These are phyloP conservation scores for Aspergillus panamensis DNA, from an alignment of 495 filamentous ascomycete species.

Conservation along the genomic window DNA sequence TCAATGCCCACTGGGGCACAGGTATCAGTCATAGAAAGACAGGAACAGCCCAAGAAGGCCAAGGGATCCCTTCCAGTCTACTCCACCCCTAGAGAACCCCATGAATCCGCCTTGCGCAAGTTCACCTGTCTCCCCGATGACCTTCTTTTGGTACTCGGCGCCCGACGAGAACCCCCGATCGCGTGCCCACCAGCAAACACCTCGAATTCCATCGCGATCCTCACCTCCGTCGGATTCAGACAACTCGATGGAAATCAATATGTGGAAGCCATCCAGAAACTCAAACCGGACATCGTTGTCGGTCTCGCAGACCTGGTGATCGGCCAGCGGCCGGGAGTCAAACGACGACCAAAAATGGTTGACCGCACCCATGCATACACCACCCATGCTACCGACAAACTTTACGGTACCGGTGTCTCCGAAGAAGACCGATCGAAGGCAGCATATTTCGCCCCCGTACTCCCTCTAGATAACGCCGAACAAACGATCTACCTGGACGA, in stretches of 20 bases:
- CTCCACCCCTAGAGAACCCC: constrained; percentile 34
- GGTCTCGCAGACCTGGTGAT: constrained; percentile 72
- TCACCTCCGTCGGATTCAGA: constrained; percentile 80
- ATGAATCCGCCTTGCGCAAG: constrained; percentile 58
- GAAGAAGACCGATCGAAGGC: constrained; percentile 34
- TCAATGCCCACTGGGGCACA: constrained; percentile 33
- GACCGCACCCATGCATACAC: constrained; percentile 78
- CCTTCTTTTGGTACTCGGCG: constrained; percentile 67
- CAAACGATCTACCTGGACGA: constrained; percentile 75
- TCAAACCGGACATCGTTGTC: constrained; percentile 79
- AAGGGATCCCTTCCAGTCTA: constrained; percentile 49
- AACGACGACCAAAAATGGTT: constrained; percentile 75
- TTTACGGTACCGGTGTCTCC: constrained; percentile 43
- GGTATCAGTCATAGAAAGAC: constrained; percentile 71
- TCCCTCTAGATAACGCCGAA: constrained; percentile 68
- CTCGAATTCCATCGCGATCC: constrained; percentile 65
- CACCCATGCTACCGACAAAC: constrained; percentile 44
- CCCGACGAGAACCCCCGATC: constrained; percentile 74
- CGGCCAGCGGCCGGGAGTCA: constrained; percentile 55
- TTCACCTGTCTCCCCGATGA: constrained; percentile 63
- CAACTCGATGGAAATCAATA: constrained; percentile 66
- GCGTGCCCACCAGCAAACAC: constrained; percentile 69
- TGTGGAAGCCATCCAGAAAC: constrained; percentile 51
- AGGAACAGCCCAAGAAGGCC: constrained; percentile 33
- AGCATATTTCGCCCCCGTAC: constrained; percentile 74